Evolutionary conservation across 331 rosid genomes (phyloP).

Genomic region (Malus hybrid): DNA sequence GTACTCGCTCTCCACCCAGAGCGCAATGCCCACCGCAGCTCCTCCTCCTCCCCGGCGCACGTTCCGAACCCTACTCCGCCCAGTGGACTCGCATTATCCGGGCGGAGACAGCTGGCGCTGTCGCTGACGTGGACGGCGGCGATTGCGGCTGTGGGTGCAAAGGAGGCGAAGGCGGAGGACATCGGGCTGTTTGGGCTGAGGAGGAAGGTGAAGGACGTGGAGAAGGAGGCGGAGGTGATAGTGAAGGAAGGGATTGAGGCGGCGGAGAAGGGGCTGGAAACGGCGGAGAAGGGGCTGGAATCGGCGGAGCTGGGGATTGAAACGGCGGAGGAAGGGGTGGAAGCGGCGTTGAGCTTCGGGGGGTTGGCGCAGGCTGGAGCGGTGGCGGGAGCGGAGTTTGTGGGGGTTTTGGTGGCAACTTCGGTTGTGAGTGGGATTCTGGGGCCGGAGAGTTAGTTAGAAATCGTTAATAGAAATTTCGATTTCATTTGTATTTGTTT

Average conservation of each 20-base stretch:
- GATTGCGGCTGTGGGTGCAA: slow-evolving; percentile 31
- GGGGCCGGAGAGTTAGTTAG: slow-evolving; percentile 60
- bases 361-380: slow-evolving; percentile 69
- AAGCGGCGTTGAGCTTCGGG: slow-evolving; percentile 41
- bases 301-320: slow-evolving; percentile 46
- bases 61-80: slow-evolving; percentile 3
- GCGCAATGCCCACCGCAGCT: slow-evolving; percentile 19
- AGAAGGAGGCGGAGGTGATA: slow-evolving; percentile 43
- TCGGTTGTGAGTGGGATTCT: slow-evolving; percentile 68
- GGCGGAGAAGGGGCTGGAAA: slow-evolving; percentile 48
- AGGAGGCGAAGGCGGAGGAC: slow-evolving; percentile 47
- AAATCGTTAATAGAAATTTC: slow-evolving; percentile 9
- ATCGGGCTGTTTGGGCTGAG: slow-evolving; percentile 65
- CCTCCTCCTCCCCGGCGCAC: slow-evolving; percentile 17
- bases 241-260: slow-evolving; percentile 51
- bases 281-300: slow-evolving; percentile 48
- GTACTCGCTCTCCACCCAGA: slow-evolving; percentile 24
- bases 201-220: slow-evolving; percentile 66
- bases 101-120: slow-evolving; percentile 51
- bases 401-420: slow-evolving; percentile 60
- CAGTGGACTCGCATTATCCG: slow-evolving; percentile 9
- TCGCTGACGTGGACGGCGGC: slow-evolving; percentile 48
- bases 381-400: slow-evolving; percentile 71
- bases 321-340: slow-evolving; percentile 41
- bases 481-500: not conserved